phyloP scores from a whole-genome alignment of 2,329 filamentous ascomycete genomes.

The Metarhizium brunneum region DNA sequence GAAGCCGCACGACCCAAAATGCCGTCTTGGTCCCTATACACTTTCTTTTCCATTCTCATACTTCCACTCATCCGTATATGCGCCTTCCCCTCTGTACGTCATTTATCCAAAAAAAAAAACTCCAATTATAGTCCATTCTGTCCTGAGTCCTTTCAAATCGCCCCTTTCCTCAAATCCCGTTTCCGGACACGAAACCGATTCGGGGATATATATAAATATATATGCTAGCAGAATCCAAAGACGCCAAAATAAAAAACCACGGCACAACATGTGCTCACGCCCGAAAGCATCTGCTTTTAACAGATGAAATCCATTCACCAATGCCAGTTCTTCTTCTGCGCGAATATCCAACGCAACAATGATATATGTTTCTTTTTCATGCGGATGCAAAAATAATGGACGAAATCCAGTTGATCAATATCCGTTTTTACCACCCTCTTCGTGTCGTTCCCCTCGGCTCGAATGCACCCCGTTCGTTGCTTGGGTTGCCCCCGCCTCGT shows the following conservation, averaged over 20 bases:
- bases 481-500: conserved; percentile 29
- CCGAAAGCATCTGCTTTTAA: neutral
- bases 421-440: conserved; percentile 24
- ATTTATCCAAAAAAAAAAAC: neutral
- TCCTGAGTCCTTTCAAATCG: neutral
- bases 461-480: conserved; percentile 28
- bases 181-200: neutral
- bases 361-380: neutral
- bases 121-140: neutral
- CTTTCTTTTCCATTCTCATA: neutral
- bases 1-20: neutral
- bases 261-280: neutral
- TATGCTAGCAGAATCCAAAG: neutral
- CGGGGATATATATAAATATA: neutral
- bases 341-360: conserved; percentile 1
- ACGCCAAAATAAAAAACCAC: neutral
- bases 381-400: neutral
- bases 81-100: neutral
- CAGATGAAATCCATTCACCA: neutral
- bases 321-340: conserved; percentile 1
- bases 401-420: neutral
- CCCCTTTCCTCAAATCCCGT: neutral
- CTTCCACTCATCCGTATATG: neutral
- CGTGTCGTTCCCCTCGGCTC: conserved; percentile 27
- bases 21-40: neutral